Evolutionary conservation across 202 grass and related monocot genomes (phyloP).

Genomic region (Digitaria exilis): DNA sequence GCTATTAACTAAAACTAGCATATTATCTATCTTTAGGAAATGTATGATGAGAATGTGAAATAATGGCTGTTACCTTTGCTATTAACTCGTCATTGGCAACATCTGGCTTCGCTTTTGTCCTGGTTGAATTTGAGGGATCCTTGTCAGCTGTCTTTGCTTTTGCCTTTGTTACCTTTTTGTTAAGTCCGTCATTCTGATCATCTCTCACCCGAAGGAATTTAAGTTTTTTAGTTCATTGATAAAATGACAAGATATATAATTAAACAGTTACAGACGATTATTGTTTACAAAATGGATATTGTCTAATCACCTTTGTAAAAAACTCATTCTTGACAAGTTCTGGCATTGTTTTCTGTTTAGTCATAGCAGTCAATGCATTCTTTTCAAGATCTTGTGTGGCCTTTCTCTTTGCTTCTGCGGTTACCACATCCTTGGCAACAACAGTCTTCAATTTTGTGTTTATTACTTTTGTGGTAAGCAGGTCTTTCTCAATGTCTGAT

Average conservation of each 20-base stretch:
- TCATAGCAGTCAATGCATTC: not conserved
- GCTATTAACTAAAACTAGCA: not conserved
- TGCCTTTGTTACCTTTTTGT: slow-evolving; percentile 30
- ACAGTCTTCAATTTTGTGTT: slow-evolving; percentile 11
- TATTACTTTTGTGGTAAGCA: slow-evolving; percentile 49
- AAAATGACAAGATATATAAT: slow-evolving; percentile 26
- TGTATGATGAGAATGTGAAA: not conserved
- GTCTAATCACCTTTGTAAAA: slow-evolving; percentile 28
- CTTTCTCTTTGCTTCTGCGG: slow-evolving; percentile 21
- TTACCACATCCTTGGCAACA: slow-evolving; percentile 30
- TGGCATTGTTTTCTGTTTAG: slow-evolving; percentile 32
- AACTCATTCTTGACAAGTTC: slow-evolving; percentile 31
- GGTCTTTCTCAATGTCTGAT: slow-evolving; percentile 43
- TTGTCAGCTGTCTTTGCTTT: slow-evolving; percentile 14
- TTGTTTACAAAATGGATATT: slow-evolving; percentile 3
- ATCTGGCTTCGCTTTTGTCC: slow-evolving; percentile 25
- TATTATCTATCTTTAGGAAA: not conserved
- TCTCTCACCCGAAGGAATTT: slow-evolving; percentile 23
- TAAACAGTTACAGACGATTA: slow-evolving; percentile 2
- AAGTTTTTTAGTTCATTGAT: not conserved
- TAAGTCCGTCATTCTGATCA: slow-evolving; percentile 30
- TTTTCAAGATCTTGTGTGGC: slow-evolving; percentile 15
- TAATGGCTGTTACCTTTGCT: slow-evolving; percentile 37
- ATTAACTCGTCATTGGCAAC: slow-evolving; percentile 24
- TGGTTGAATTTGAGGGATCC: slow-evolving; percentile 17